phyloP scores from a whole-genome alignment of 1,284 basidiomycete species.

The Hymenochaete sp. region DNA sequence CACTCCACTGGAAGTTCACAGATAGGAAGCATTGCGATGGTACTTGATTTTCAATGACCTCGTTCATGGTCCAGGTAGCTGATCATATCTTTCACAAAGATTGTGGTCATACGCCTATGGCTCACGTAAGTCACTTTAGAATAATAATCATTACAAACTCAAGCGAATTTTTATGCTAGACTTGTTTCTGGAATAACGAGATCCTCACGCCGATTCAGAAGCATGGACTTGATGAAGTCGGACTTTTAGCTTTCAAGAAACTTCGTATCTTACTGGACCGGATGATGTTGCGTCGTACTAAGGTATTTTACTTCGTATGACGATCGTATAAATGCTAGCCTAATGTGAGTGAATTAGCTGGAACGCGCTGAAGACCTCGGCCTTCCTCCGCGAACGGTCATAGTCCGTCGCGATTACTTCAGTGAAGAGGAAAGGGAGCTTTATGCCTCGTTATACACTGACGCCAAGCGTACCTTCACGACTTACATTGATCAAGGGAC shows the following conservation, averaged over 20 bases:
- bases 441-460: conserved; percentile 87
- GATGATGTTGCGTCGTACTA: conserved; percentile 92
- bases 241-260: conserved; percentile 81
- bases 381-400: conserved; percentile 88
- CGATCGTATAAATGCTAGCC: no score
- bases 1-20: conserved; percentile 83
- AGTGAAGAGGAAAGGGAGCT: conserved; percentile 96
- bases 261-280: conserved; percentile 82
- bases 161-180: conserved; percentile 32
- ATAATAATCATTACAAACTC: conserved; percentile 3
- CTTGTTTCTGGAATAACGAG: conserved; percentile 87
- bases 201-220: conserved; percentile 93
- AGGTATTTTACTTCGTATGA: conserved; percentile 39
- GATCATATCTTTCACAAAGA: conserved; percentile 32
- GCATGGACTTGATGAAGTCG: conserved; percentile 64
- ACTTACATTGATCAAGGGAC: conserved; percentile 92
- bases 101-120: conserved; percentile 92
- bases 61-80: neutral
- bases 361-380: conserved; percentile 97
- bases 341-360: conserved; percentile 39
- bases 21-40: conserved; percentile 82
- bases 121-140: conserved; percentile 53
- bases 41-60: conserved; percentile 27
- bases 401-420: conserved; percentile 88
- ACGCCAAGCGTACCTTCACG: conserved; percentile 86